These are phyloP conservation scores for Kitagawia praeruptora DNA, from an alignment of 129 eudicot species.

Conservation along the genomic window DNA sequence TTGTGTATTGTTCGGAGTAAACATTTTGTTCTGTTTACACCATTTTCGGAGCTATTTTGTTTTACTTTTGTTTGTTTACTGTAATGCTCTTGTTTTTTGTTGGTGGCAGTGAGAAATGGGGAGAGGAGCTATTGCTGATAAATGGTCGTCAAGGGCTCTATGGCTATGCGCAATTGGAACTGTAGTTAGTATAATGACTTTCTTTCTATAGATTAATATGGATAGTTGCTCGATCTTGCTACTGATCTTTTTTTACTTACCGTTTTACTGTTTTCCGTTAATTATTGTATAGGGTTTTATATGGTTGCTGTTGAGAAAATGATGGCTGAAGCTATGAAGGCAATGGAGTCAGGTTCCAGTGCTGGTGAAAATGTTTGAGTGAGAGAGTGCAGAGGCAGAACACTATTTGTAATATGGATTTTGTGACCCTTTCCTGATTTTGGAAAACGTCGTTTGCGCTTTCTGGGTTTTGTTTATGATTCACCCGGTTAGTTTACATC, in stretches of 20 bases:
- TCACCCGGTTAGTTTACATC: background rate
- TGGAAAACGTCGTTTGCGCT: too few species aligned
- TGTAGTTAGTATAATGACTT: conserved; percentile 44
- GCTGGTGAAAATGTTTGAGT: conserved; percentile 13
- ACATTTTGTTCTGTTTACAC: background rate
- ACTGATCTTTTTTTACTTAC: too few species aligned
- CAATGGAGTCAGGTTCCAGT: conserved; percentile 40
- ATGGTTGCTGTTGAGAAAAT: conserved; percentile 67
- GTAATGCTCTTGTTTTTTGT: background rate
- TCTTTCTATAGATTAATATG: background rate
- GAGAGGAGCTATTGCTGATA: conserved; percentile 56
- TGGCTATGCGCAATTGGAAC: conserved; percentile 79
- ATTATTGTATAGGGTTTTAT: conserved; percentile 45
- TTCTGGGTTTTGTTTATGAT: background rate
- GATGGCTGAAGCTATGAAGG: conserved; percentile 67
- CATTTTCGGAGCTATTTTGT: background rate
- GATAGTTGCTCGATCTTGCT: background rate
- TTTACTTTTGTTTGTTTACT: background rate
- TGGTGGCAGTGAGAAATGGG: conserved; percentile 35
- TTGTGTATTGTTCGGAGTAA: background rate
- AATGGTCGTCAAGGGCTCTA: conserved; percentile 74
- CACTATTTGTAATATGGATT: too few species aligned
- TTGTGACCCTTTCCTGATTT: too few species aligned
- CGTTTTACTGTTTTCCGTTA: background rate
- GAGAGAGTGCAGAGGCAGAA: background rate